Evolutionary conservation across 768 basidiomycete genomes (phyloP).

Genomic region (Dacryopinax spathularia): DNA sequence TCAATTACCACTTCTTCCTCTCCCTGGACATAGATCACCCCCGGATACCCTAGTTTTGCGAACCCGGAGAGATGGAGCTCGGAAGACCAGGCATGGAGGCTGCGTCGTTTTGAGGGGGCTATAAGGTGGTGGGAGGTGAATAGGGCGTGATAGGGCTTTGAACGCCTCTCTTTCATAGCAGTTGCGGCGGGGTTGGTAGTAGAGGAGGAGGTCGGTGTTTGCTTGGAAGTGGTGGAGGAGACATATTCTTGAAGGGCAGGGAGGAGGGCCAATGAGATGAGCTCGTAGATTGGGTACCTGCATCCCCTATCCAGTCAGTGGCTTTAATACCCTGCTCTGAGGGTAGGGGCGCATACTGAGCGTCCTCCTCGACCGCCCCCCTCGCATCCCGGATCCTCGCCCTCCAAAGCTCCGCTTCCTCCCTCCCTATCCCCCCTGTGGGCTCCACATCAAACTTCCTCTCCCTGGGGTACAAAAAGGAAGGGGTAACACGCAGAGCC

Average conservation of each 20-base stretch:
- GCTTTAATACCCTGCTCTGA: too few relatives aligned
- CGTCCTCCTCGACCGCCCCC: slow-evolving; percentile 16
- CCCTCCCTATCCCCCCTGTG: slow-evolving; percentile 15
- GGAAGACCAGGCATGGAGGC: slow-evolving; percentile 38
- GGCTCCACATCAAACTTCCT: slow-evolving; percentile 17
- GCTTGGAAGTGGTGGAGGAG: not conserved
- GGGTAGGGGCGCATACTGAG: slow-evolving; percentile 17
- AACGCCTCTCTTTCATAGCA: too few relatives aligned
- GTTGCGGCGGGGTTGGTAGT: too few relatives aligned
- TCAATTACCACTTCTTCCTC: slow-evolving; percentile 38
- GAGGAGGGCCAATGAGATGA: slow-evolving; percentile 43
- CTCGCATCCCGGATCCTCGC: slow-evolving; percentile 15
- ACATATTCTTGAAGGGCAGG: slow-evolving; percentile 38
- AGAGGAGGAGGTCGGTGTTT: slow-evolving; percentile 3
- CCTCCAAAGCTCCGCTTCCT: slow-evolving; percentile 20
- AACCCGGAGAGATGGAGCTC: slow-evolving; percentile 46
- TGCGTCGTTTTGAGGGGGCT: slow-evolving; percentile 47
- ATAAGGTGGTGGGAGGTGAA: slow-evolving; percentile 62
- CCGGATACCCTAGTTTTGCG: slow-evolving; percentile 62
- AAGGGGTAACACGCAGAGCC: not conserved
- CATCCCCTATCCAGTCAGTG: too few relatives aligned
- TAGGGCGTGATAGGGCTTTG: slow-evolving; percentile 39
- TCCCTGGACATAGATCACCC: slow-evolving; percentile 60
- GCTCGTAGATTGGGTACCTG: slow-evolving; percentile 49
- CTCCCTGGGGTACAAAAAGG: not conserved